phyloP scores from a whole-genome alignment of 306 rosid genomes.

The Cucurbita pepo region DNA sequence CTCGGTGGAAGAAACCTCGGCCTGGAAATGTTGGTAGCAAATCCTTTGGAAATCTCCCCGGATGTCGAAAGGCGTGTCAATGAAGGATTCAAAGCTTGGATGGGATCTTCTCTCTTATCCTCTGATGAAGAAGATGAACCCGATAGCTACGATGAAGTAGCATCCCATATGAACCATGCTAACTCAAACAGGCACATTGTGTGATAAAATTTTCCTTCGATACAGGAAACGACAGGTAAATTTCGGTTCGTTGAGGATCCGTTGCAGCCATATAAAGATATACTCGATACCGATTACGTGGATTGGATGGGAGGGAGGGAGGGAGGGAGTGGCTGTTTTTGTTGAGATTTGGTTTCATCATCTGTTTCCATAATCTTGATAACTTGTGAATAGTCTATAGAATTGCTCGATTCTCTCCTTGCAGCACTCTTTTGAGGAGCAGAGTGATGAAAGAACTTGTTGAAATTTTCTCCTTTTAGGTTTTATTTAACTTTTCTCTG shows the following conservation, averaged over 20 bases:
- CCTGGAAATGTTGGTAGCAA: slow-evolving; percentile 85
- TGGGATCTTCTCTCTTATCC: slow-evolving; percentile 88
- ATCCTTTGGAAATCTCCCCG: slow-evolving; percentile 61
- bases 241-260: not conserved
- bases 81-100: slow-evolving; percentile 93
- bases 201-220: slow-evolving; percentile 1
- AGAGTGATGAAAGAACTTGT: not conserved
- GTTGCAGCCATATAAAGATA: not conserved
- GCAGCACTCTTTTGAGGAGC: not conserved
- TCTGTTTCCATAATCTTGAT: not conserved
- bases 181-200: slow-evolving; percentile 31
- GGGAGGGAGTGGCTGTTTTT: not conserved
- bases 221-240: not conserved
- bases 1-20: slow-evolving; percentile 49
- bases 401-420: not conserved
- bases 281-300: not conserved
- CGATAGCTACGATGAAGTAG: slow-evolving; percentile 37
- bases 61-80: slow-evolving; percentile 71
- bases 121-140: slow-evolving; percentile 91
- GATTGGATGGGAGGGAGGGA: not conserved
- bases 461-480: not conserved
- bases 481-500: not conserved
- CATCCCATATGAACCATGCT: slow-evolving; percentile 17
- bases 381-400: not conserved
- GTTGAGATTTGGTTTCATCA: not conserved